These are phyloP conservation scores for Colletotrichum camelliae DNA, from an alignment of 2,329 filamentous ascomycete species.

Conservation along the genomic window DNA sequence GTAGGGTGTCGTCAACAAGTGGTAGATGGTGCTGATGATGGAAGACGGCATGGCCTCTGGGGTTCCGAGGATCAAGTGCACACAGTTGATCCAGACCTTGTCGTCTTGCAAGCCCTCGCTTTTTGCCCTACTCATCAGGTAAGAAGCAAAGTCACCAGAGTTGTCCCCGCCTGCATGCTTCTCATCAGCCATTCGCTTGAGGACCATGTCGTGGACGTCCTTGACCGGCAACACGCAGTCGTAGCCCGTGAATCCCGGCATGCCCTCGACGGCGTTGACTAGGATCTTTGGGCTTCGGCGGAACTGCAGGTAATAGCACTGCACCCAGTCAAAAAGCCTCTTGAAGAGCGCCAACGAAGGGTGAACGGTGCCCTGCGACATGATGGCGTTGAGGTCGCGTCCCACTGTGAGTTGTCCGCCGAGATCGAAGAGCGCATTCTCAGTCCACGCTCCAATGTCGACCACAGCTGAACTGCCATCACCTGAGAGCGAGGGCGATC, in stretches of 20 bases:
- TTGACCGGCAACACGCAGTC: background rate
- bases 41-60: conserved; percentile 51
- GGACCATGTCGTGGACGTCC: background rate
- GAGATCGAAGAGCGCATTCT: background rate
- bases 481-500: background rate
- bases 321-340: background rate
- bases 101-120: background rate
- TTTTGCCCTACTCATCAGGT: background rate
- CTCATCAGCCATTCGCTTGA: background rate
- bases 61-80: conserved; percentile 36
- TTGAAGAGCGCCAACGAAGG: background rate
- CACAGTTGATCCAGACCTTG: conserved; percentile 15
- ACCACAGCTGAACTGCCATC: background rate
- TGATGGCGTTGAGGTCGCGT: background rate
- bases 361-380: background rate
- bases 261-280: background rate
- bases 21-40: conserved; percentile 43
- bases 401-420: background rate
- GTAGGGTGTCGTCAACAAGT: conserved; percentile 37
- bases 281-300: background rate
- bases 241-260: background rate
- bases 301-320: background rate
- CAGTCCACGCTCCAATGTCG: background rate
- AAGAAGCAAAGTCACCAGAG: background rate
- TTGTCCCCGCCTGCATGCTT: background rate